phyloP scores from a whole-genome alignment of 345 rosid genomes.

The Eucalyptus sp. region DNA sequence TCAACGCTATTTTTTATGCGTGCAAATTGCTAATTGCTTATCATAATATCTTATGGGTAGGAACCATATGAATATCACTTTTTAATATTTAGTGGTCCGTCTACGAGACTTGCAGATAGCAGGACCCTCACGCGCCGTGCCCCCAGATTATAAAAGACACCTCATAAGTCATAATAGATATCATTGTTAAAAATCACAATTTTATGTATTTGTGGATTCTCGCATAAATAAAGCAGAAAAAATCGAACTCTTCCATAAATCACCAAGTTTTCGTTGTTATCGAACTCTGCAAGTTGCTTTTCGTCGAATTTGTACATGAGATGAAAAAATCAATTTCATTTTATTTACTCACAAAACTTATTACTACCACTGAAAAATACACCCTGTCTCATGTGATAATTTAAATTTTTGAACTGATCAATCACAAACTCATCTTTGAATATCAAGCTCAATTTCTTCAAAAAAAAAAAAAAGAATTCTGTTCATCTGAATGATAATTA shows the following conservation, averaged over 20 bases:
- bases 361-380: accelerated
- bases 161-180: background rate
- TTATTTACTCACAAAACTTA: background rate
- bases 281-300: background rate
- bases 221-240: background rate
- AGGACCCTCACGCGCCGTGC: background rate
- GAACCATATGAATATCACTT: background rate
- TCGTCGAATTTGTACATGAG: background rate
- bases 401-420: background rate
- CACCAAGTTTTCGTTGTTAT: background rate
- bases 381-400: accelerated
- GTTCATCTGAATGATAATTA: background rate
- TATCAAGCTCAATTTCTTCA: background rate
- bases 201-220: background rate
- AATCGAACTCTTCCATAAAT: background rate
- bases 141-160: background rate
- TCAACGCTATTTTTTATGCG: background rate
- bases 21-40: background rate
- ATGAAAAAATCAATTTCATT: background rate
- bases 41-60: background rate
- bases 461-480: background rate
- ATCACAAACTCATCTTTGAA: background rate
- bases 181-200: background rate
- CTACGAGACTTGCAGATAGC: background rate
- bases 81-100: background rate